phyloP scores from a whole-genome alignment of 1,284 basidiomycete species.

The Ceratobasidium sp. region DNA sequence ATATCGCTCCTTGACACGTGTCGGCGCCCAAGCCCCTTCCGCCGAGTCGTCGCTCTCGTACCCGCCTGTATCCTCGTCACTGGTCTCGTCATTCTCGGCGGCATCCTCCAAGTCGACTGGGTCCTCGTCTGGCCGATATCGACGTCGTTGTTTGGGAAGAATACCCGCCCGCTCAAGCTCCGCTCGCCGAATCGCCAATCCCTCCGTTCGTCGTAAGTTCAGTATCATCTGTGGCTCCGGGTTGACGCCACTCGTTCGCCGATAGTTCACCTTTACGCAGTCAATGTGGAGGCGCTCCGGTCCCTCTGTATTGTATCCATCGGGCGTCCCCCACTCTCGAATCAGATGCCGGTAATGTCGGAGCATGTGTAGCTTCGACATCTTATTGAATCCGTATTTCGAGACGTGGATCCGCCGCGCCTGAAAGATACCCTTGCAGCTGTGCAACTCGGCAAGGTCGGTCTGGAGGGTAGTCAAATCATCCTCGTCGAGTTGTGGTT shows the following conservation, averaged over 20 bases:
- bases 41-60: neutral
- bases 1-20: neutral
- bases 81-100: neutral
- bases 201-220: neutral
- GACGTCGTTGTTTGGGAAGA: neutral
- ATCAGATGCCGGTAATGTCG: constrained; percentile 40
- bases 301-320: constrained; percentile 47
- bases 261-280: neutral
- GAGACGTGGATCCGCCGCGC: constrained; percentile 8
- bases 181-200: neutral
- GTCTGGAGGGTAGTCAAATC: constrained; percentile 41
- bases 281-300: constrained; percentile 44
- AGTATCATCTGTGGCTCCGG: neutral
- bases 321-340: constrained; percentile 39
- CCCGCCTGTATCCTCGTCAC: neutral
- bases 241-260: neutral
- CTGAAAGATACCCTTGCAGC: constrained; percentile 48
- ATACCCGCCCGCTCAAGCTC: neutral
- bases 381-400: constrained; percentile 49
- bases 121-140: neutral
- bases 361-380: constrained; percentile 45
- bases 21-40: neutral
- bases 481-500: neutral
- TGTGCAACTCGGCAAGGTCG: constrained; percentile 46
- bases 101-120: neutral